Conservation (phyloP, 2,329 filamentous ascomycete genomes). For the Leptographium lundbergii region DNA sequence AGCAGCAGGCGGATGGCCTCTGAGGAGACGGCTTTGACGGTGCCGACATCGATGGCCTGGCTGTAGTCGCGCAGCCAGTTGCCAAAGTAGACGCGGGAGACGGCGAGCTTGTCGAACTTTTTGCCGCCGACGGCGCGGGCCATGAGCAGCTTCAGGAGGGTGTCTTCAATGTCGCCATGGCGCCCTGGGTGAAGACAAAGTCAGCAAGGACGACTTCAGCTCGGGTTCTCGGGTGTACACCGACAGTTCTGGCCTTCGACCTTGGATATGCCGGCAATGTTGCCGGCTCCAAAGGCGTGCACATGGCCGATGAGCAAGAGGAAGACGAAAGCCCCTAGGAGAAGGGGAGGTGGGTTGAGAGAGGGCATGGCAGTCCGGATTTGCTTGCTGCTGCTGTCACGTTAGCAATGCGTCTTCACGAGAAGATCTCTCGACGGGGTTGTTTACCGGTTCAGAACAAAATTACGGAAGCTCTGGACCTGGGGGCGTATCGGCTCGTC, state of each 20-base stretch:
- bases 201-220: neutral
- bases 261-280: constrained; percentile 70
- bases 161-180: constrained; percentile 88
- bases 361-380: constrained; percentile 28
- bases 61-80: constrained; percentile 94
- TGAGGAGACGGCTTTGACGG: constrained; percentile 78
- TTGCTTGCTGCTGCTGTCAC: no score
- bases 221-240: constrained; percentile 15
- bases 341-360: constrained; percentile 33
- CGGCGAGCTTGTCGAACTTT: constrained; percentile 79
- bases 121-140: constrained; percentile 52
- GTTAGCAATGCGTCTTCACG: neutral
- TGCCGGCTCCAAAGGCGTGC: constrained; percentile 75
- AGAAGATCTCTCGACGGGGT: neutral
- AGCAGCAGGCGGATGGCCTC: constrained; percentile 84
- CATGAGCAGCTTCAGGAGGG: constrained; percentile 58
- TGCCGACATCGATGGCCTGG: constrained; percentile 86
- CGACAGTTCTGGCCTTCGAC: constrained; percentile 73
- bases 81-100: constrained; percentile 87
- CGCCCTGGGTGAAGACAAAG: constrained; percentile 38
- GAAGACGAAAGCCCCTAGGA: constrained; percentile 47
- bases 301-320: constrained; percentile 55
- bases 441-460: neutral
- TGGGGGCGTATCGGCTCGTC: neutral
- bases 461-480: neutral